These are phyloP conservation scores for Oryza coarctata DNA, from an alignment of 176 grass and related monocot genomes.

Conservation along the genomic window DNA sequence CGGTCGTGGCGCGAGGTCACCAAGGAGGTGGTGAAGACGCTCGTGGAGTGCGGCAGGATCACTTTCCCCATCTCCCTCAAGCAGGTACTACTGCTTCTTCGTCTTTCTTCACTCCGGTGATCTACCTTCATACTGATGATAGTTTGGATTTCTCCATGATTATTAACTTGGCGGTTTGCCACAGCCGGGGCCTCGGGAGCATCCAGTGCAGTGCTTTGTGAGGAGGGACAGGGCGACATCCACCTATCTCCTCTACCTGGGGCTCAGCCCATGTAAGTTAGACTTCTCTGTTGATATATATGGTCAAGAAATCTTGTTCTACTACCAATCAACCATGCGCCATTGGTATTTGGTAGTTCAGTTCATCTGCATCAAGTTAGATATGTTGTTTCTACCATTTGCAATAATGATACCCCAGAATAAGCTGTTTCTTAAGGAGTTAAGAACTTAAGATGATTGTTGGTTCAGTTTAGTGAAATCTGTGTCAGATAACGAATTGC, in stretches of 20 bases:
- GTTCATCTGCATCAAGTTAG: slow-evolving; percentile 9
- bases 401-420: neutral
- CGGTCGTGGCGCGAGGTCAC: slow-evolving; percentile 87
- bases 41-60: slow-evolving; percentile 84
- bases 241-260: slow-evolving; percentile 87
- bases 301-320: slow-evolving; percentile 1
- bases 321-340: neutral
- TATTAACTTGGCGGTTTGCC: slow-evolving; percentile 32
- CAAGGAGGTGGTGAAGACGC: slow-evolving; percentile 85
- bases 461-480: neutral
- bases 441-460: neutral
- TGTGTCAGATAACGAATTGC: neutral
- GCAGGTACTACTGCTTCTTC: slow-evolving; percentile 55
- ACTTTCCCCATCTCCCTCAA: slow-evolving; percentile 98
- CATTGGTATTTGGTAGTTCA: neutral
- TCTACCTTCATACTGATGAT: slow-evolving; percentile 1
- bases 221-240: slow-evolving; percentile 80
- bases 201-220: slow-evolving; percentile 92
- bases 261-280: slow-evolving; percentile 86
- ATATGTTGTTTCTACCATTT: neutral
- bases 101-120: neutral
- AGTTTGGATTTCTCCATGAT: slow-evolving; percentile 26
- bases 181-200: slow-evolving; percentile 74
- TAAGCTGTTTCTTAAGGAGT: neutral
- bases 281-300: slow-evolving; percentile 8